phyloP scores from a whole-genome alignment of 2,329 filamentous ascomycete genomes.

The Pseudopithomyces maydicus region DNA sequence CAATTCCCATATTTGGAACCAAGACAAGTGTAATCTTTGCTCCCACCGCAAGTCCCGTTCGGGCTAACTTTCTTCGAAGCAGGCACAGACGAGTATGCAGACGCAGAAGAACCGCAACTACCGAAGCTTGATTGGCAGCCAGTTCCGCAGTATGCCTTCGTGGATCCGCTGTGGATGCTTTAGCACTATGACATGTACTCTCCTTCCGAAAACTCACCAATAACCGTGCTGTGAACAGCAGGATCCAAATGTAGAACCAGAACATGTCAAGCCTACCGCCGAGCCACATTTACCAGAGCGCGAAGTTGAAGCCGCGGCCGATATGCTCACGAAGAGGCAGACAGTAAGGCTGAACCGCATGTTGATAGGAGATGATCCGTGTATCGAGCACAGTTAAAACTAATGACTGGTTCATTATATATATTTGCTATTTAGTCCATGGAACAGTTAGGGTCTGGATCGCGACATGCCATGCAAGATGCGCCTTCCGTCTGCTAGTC shows the following conservation, averaged over 20 bases:
- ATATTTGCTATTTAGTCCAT: neutral
- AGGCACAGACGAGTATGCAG: neutral
- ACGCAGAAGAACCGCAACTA: neutral
- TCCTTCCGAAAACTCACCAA: neutral
- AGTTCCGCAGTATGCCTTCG: neutral
- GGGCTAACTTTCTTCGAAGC: neutral
- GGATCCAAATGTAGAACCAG: neutral
- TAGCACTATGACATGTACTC: neutral
- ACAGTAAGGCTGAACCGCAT: neutral
- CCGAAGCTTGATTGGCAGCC: neutral
- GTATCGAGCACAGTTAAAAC: neutral
- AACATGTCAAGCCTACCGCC: neutral
- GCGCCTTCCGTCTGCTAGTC: neutral
- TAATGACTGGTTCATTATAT: neutral
- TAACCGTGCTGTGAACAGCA: constrained; percentile 1
- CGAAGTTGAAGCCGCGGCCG: neutral
- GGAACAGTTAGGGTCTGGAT: neutral
- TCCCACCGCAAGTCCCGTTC: neutral
- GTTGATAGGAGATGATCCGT: neutral
- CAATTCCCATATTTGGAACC: neutral
- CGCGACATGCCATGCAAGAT: neutral
- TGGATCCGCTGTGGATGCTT: neutral
- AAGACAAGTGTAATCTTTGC: neutral
- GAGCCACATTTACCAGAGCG: neutral
- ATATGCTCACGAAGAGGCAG: neutral